A percentile compares a stretch with the other conserved stretches of the same genome.
Evolutionary conservation across 768 basidiomycete genomes (phyloP).

Genomic region (Russula virescens): DNA sequence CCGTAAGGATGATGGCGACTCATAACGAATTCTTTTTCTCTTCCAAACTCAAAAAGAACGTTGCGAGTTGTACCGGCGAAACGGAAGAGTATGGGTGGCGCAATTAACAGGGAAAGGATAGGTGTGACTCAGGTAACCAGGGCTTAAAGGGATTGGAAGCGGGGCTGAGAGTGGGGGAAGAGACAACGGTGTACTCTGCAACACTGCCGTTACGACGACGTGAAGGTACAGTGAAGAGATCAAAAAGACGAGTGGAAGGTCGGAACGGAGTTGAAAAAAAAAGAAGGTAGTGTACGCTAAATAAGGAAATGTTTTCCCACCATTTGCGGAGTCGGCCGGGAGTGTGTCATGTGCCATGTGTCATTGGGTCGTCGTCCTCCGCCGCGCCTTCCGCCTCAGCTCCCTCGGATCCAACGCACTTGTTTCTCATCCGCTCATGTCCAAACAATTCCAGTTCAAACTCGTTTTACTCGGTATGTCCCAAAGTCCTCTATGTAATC

Average conservation of each 20-base stretch:
- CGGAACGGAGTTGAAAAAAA: conserved; percentile 2
- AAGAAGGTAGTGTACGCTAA: not conserved
- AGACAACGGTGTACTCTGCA: conserved; percentile 22
- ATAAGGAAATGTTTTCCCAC: conserved; percentile 1
- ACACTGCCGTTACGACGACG: conserved; percentile 18
- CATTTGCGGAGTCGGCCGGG: not conserved
- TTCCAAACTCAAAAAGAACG: conserved; percentile 27
- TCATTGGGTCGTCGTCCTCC: not conserved
- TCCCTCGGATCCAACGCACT: not conserved
- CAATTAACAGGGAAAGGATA: conserved; percentile 9
- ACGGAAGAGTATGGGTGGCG: conserved; percentile 16
- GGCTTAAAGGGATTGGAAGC: not conserved
- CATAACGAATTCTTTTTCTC: conserved; percentile 40
- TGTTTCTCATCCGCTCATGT: conserved; percentile 49
- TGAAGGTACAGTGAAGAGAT: conserved; percentile 17
- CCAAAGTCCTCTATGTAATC: not conserved
- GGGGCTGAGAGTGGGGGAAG: not conserved
- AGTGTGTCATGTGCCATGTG: not conserved
- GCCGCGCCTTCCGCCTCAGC: not conserved
- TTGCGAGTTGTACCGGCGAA: conserved; percentile 18
- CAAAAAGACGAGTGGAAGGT: not conserved
- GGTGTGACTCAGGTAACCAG: conserved; percentile 8
- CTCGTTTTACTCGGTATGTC: conserved; percentile 86
- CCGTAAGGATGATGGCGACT: conserved; percentile 89
- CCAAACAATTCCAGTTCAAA: conserved; percentile 92